Base-by-base conservation (phyloP, 169 alveolate genomes). In the Cryptosporidium sp. region DNA sequence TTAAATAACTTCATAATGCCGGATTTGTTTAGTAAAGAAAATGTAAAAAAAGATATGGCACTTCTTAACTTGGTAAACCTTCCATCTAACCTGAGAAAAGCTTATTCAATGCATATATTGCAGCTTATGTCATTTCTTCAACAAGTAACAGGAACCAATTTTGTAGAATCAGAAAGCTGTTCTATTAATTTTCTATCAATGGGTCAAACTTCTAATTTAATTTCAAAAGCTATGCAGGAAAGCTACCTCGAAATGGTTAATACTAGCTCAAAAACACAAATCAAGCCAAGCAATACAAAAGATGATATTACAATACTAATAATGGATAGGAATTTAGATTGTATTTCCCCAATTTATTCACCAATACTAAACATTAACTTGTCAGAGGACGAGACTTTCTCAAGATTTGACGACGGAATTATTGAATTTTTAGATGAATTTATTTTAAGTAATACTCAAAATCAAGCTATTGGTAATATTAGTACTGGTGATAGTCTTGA, bases 241-340 rank as follows among this genome's bases (percentile, higher is more conserved):
- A 73, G 72, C 37, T 73, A 60, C 44, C 3, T 23, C 35, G 33
- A 70, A 21, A 70, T 70, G 14, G 9, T 51, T 14, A 58, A 70
- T 9, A 3, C 18, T 7, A 14, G 37, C n/a, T 33, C 70, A 16
- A 31, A 33, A 18, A 21, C 44, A 9, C 29, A 51, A 45, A 44
- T 18, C 39, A 31, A 53, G 16, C 53, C 60, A 60, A 26, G 2
- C 26, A 29, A 3, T 2, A 3, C 52, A 16, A 26, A 53, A 29
- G 21, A 73, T 12, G 29, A 56, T n/a, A 21, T 73, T 0, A 73
- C 86, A 9, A 12, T 73, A 5, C 37, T 73, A 56, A 53, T 73
- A 10, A 73, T 73, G 86, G 86, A 73, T 18, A 52, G 86, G 58
- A 73, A n/a, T 18, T 16, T 73, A 60, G 86, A 73, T n/a, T 73